phyloP scores from a whole-genome alignment of 2,329 filamentous ascomycete species.

The Colletotrichum zoysiae region DNA sequence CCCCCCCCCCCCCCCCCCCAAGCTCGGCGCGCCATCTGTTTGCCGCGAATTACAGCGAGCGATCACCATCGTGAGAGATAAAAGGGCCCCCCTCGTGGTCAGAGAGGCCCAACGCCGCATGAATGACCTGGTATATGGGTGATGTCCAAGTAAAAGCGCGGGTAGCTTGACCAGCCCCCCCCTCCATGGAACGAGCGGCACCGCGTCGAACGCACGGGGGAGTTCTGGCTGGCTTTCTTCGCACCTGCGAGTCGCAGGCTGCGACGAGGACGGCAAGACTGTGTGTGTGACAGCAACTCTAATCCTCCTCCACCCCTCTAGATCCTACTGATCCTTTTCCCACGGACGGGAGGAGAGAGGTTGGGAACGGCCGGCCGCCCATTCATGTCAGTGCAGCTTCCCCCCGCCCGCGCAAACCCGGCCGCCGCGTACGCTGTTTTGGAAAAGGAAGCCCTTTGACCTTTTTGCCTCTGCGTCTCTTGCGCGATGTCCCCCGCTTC shows the following conservation, averaged over 20 bases:
- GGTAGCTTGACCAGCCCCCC: not conserved
- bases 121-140: not conserved
- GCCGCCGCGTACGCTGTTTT: slow-evolving; percentile 8
- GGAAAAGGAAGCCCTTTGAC: not conserved
- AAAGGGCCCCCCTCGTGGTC: not conserved
- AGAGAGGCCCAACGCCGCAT: not conserved
- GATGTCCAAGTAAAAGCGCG: slow-evolving; percentile 18
- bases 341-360: slow-evolving; percentile 15
- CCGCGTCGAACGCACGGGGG: not conserved
- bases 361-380: not conserved
- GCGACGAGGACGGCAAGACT: slow-evolving; percentile 24
- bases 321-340: slow-evolving; percentile 5
- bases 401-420: not conserved
- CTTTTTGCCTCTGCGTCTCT: slow-evolving; percentile 2
- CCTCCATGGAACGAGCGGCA: not conserved
- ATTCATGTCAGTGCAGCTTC: not conserved
- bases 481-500: slow-evolving; percentile 1
- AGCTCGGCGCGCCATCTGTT: not conserved
- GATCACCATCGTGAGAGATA: slow-evolving; percentile 20
- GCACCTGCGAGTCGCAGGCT: too few relatives aligned
- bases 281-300: slow-evolving; percentile 28
- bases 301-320: not conserved
- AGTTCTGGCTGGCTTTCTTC: slow-evolving; percentile 7
- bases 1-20: not conserved
- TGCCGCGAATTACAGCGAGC: slow-evolving; percentile 29